Conservation (phyloP, 805 yeast species). For the Ogataea pignaliae region DNA sequence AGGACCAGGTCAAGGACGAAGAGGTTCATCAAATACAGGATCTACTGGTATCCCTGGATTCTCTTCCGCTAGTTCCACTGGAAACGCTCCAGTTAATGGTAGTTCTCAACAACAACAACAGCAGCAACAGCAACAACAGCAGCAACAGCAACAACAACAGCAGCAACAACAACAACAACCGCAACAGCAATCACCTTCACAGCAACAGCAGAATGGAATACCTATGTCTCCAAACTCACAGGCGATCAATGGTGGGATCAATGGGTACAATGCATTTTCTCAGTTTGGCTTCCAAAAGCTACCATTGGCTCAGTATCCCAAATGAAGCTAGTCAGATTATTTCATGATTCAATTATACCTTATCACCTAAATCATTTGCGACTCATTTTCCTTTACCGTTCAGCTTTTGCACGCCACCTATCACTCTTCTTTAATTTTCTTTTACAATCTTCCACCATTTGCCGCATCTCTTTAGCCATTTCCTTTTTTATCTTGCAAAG, state of each 20-base stretch:
- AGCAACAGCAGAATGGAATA: constrained; percentile 7
- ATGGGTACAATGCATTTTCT: constrained; percentile 12
- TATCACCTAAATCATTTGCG: too few species aligned
- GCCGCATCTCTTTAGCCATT: too few species aligned
- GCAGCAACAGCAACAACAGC: constrained; percentile 3
- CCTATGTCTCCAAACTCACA: constrained; percentile 7
- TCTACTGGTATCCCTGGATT: too few species aligned
- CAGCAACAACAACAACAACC: background rate
- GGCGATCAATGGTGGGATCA: constrained; percentile 4
- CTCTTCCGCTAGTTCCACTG: background rate
- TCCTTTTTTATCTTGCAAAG: too few species aligned
- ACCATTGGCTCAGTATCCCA: constrained; percentile 20
- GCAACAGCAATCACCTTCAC: constrained; percentile 1
- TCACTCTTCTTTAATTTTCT: too few species aligned
- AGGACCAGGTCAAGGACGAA: constrained; percentile 42
- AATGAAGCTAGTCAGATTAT: constrained; percentile 5
- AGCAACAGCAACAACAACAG: constrained; percentile 3
- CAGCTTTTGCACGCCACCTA: too few species aligned
- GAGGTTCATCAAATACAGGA: constrained; percentile 19
- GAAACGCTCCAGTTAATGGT: constrained; percentile 2
- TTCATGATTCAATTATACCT: background rate
- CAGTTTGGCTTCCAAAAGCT: constrained; percentile 20
- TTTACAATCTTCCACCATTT: too few species aligned
- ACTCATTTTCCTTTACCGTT: too few species aligned
- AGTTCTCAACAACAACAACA: constrained; percentile 1